Evolutionary conservation across 768 basidiomycete species (phyloP).

Genomic region (Naganishia vishniacii): DNA sequence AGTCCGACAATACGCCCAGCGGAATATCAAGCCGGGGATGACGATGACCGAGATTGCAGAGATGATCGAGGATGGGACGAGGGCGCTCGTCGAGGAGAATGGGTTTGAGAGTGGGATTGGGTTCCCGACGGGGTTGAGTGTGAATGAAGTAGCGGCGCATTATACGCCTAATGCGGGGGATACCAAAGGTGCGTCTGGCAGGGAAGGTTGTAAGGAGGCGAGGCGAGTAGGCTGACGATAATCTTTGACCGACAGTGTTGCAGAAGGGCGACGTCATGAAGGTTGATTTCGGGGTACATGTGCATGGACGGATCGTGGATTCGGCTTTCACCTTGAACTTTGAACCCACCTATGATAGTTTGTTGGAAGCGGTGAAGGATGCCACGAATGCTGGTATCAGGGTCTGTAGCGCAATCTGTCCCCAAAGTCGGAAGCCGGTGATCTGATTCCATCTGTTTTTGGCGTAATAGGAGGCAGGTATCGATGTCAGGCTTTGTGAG

Average conservation of each 20-base stretch:
- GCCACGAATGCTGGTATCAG: conserved; percentile 88
- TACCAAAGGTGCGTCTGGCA: conserved; percentile 47
- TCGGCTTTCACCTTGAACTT: conserved; percentile 89
- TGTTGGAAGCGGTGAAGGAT: conserved; percentile 85
- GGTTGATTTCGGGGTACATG: conserved; percentile 95
- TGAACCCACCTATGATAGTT: conserved; percentile 80
- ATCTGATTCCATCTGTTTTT: neutral
- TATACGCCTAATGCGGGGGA: conserved; percentile 93
- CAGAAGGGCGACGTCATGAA: conserved; percentile 82
- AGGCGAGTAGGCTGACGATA: conserved; percentile 25
- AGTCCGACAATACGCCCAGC: conserved; percentile 74
- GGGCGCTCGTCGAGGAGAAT: conserved; percentile 85
- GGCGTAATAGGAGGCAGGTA: conserved; percentile 76
- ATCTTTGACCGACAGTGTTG: conserved; percentile 58
- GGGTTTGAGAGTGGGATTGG: conserved; percentile 62
- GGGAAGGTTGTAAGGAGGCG: neutral
- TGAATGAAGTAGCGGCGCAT: conserved; percentile 94
- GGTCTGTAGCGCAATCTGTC: conserved; percentile 51
- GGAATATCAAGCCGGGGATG: conserved; percentile 85
- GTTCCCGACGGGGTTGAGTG: conserved; percentile 89
- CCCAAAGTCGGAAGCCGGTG: neutral
- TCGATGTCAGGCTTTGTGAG: conserved; percentile 89
- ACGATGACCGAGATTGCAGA: conserved; percentile 89
- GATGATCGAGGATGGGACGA: conserved; percentile 82
- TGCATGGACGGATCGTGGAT: conserved; percentile 88